Percentiles rank a stretch among this genome's conserved stretches.
Evolutionary conservation across 2,329 filamentous ascomycete genomes (phyloP).

Genomic region (Cercospora sp.): DNA sequence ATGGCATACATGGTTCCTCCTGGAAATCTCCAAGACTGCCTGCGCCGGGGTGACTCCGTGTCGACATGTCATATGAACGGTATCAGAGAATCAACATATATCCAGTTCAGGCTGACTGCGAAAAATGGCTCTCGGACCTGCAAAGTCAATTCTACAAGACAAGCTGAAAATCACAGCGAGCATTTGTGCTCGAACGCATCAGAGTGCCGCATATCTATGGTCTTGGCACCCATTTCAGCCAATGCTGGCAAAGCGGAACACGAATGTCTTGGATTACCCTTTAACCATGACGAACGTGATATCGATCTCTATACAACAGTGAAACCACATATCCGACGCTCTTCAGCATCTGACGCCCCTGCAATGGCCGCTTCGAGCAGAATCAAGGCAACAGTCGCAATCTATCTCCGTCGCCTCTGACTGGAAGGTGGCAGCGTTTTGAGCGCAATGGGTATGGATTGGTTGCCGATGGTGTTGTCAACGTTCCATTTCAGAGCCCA

Average conservation of each 20-base stretch:
- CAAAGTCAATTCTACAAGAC: not conserved
- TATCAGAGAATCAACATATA: not conserved
- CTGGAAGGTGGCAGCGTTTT: slow-evolving; percentile 17
- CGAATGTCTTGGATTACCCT: not conserved
- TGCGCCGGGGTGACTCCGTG: not conserved
- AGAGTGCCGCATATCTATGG: not conserved
- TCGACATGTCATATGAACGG: not conserved
- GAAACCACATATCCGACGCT: not conserved
- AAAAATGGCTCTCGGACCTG: not conserved
- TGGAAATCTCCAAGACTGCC: not conserved
- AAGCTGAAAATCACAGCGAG: not conserved
- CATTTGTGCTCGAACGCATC: not conserved
- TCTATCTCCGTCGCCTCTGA: not conserved
- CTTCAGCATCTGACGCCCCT: not conserved
- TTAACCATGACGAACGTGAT: not conserved
- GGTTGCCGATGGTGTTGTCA: slow-evolving; percentile 21
- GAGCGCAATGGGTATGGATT: slow-evolving; percentile 23
- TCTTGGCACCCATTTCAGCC: not conserved
- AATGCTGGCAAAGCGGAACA: not conserved
- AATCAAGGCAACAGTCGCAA: not conserved
- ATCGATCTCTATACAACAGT: not conserved
- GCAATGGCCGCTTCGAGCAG: not conserved
- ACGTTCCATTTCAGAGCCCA: slow-evolving; percentile 28
- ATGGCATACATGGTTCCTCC: not conserved
- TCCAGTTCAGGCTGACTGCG: not conserved